A percentile compares a stretch with the other conserved stretches of the same genome.
Conservation (phyloP, 306 rosid species). For the Trifolium pratense region DNA sequence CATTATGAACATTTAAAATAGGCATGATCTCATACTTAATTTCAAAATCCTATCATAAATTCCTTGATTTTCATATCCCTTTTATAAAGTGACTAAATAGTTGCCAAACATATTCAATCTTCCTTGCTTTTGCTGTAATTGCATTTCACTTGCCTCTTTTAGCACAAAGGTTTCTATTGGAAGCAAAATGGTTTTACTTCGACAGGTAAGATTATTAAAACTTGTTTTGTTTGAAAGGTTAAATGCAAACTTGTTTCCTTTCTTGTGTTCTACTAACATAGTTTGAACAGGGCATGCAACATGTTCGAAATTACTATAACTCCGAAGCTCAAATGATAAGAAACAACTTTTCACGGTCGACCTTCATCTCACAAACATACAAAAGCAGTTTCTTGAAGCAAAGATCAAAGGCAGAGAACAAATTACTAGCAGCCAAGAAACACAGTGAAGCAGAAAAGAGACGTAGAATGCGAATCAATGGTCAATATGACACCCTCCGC, state of each 20-base stretch:
- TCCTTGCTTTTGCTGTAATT: not conserved
- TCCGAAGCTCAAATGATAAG: conserved; percentile 37
- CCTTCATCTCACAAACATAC: conserved; percentile 35
- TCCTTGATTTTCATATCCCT: not conserved
- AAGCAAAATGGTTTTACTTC: conserved; percentile 46
- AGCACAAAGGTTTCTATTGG: conserved; percentile 19
- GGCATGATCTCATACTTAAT: conserved; percentile 38
- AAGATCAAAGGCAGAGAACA: conserved; percentile 58
- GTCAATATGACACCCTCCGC: conserved; percentile 68
- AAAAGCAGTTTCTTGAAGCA: conserved; percentile 47
- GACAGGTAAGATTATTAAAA: conserved; percentile 43
- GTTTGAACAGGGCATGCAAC: conserved; percentile 54
- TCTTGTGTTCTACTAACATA: conserved; percentile 30
- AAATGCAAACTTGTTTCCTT: conserved; percentile 23
- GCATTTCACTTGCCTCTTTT: conserved; percentile 39
- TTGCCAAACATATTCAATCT: conserved; percentile 27
- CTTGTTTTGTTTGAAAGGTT: not conserved
- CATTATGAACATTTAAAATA: conserved; percentile 28
- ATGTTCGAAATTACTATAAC: conserved; percentile 44
- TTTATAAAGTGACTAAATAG: conserved; percentile 16
- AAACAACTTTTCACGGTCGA: conserved; percentile 42
- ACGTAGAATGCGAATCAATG: conserved; percentile 74
- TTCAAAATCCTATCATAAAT: conserved; percentile 32
- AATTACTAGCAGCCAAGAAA: conserved; percentile 59
- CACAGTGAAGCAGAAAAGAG: conserved; percentile 78